A percentile compares a stretch with the other conserved stretches of the same genome.
Conservation (phyloP, 2,329 filamentous ascomycete genomes). For the Colletotrichum chlorophyti region DNA sequence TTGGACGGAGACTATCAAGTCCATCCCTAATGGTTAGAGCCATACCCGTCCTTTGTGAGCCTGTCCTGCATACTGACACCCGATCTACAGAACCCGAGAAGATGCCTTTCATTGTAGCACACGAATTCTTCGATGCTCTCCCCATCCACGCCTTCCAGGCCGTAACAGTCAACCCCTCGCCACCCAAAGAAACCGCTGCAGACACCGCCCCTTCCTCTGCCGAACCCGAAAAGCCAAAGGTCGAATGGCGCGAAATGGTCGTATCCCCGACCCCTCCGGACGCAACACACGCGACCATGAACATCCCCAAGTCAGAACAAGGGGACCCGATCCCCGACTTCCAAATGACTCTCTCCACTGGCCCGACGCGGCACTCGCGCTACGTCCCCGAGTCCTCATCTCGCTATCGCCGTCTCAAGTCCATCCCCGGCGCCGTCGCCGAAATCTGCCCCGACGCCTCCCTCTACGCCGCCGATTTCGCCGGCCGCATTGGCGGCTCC, state of each 20-base stretch:
- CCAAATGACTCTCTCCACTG: conserved; percentile 78
- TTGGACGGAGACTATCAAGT: conserved; percentile 89
- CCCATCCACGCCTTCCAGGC: conserved; percentile 96
- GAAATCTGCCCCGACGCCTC: conserved; percentile 91
- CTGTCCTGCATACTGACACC: not conserved
- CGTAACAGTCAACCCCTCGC: conserved; percentile 49
- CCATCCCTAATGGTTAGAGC: conserved; percentile 76
- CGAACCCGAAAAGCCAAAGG: conserved; percentile 45
- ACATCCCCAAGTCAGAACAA: conserved; percentile 58
- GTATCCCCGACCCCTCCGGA: conserved; percentile 71
- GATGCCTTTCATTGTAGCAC: conserved; percentile 91
- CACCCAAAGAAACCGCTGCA: conserved; percentile 12
- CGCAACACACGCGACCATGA: conserved; percentile 59
- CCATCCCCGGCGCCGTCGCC: conserved; percentile 72
- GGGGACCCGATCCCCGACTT: conserved; percentile 76
- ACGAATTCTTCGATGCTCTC: conserved; percentile 98
- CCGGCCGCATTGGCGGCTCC: conserved; percentile 80
- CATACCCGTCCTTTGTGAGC: conserved; percentile 16
- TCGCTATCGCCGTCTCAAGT: conserved; percentile 79
- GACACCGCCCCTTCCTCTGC: conserved; percentile 44
- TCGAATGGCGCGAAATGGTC: conserved; percentile 84
- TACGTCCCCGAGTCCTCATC: conserved; percentile 84
- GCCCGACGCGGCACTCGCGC: conserved; percentile 80
- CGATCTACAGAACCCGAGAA: conserved; percentile 62
- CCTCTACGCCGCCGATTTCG: conserved; percentile 82